These are phyloP conservation scores for Leishmania turanica DNA, from an alignment of 208 protist species.

Conservation along the genomic window DNA sequence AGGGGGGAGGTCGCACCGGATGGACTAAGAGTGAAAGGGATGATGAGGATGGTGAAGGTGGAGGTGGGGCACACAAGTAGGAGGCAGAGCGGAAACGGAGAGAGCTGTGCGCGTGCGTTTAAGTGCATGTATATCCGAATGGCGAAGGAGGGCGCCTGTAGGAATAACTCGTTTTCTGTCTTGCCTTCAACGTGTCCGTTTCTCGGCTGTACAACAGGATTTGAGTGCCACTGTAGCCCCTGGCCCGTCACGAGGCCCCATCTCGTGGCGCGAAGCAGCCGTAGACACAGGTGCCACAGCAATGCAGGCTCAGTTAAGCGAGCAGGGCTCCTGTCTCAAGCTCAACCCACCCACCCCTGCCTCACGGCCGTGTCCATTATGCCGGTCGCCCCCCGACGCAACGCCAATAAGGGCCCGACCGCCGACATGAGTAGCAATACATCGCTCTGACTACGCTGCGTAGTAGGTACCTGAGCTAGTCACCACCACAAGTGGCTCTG, in stretches of 20 bases:
- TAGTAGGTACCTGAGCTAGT: neutral
- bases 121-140: neutral
- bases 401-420: neutral
- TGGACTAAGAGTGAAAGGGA: neutral
- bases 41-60: neutral
- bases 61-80: neutral
- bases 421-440: neutral
- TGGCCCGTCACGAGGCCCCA: neutral
- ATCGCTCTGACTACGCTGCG: neutral
- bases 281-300: neutral
- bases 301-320: neutral
- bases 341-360: neutral
- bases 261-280: neutral
- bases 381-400: neutral
- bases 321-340: neutral
- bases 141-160: too few species aligned
- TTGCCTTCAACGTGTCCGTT: neutral
- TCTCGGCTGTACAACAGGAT: neutral
- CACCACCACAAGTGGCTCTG: neutral
- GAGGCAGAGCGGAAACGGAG: slow-evolving; percentile 6
- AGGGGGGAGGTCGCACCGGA: too few species aligned
- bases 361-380: neutral
- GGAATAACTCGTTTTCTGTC: neutral
- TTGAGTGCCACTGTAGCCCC: too few species aligned
- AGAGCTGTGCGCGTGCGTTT: slow-evolving; percentile 3